Evolutionary conservation across 768 basidiomycete genomes (phyloP).

Genomic region (Amanita muscaria): DNA sequence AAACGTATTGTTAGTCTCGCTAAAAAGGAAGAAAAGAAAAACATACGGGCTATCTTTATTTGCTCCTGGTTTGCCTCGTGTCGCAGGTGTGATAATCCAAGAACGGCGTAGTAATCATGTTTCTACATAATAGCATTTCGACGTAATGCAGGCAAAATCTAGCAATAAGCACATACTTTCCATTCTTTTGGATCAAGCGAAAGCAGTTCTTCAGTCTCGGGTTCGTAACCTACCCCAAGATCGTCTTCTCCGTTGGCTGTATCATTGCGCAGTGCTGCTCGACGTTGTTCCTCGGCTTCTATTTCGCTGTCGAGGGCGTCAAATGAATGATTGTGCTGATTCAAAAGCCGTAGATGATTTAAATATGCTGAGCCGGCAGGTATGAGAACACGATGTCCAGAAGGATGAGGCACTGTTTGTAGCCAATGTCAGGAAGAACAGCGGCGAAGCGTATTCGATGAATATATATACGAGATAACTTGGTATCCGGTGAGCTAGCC

Average conservation of each 20-base stretch:
- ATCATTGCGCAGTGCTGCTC: constrained; percentile 40
- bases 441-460: neutral
- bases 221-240: constrained; percentile 88
- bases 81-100: constrained; percentile 86
- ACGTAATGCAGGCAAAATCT: neutral
- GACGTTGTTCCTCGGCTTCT: constrained; percentile 32
- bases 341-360: constrained; percentile 66
- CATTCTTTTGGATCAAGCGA: constrained; percentile 93
- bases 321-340: constrained; percentile 73
- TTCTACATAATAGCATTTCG: constrained; percentile 42
- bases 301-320: constrained; percentile 70
- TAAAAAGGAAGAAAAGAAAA: too few species aligned
- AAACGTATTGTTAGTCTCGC: neutral
- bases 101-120: constrained; percentile 97
- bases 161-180: constrained; percentile 53
- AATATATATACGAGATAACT: constrained; percentile 20
- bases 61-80: constrained; percentile 83
- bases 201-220: constrained; percentile 63
- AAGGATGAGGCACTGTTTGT: constrained; percentile 25
- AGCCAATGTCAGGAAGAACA: neutral
- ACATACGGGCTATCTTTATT: constrained; percentile 93
- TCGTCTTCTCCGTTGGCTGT: constrained; percentile 57
- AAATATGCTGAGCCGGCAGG: constrained; percentile 87
- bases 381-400: constrained; percentile 45
- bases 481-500: constrained; percentile 18